Evolutionary conservation across 1,284 basidiomycete genomes (phyloP), one percentile per base, ranked within the genome.

Genomic region (Ganoderma meredithae): DNA sequence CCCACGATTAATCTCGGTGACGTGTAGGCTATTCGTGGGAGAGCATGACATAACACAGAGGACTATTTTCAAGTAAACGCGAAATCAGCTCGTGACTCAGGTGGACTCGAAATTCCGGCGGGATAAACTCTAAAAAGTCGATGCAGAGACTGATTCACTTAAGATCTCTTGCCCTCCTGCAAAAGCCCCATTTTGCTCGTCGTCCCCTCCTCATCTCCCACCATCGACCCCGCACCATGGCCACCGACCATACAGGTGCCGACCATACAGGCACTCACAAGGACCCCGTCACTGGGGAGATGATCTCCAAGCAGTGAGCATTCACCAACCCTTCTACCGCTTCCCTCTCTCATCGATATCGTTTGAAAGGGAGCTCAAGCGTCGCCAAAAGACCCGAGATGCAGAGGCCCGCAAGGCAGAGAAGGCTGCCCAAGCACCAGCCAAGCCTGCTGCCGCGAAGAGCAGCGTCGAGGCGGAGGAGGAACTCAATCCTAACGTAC

Each of bases 251-350:
- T 41, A 76, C 84, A 59, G 84, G 85, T 66, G 83, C 85, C 59
- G 86, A 90, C 70, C 73, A 80, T 41, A 76, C 84, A 59, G 84
- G 85, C 66, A 83, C 85, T 1, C 92, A 93, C 79, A 90, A 89
- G 83, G 96, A 98, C 81, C 92, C 93, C 56, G 88, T 95, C 70
- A 97, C 96, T 2, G 96, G 95, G 53, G 96, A 98, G 81, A 88
- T 96, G 91, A 90, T 98, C 77, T 97, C 95, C 83, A 98, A 98
- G 89, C 87, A 89, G 95, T 96, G 69, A 75, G 94, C 31, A 40
- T 56, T 41, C 19, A 39, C 44, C 60, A 40, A 59, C 70, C 59
- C 73, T 41, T 43, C 52, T 55, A 43, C 31, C 68, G 64, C 69
- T 56, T 22, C 25, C 7, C 2, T 13, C 22, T 33, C 59, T 78